Conservation (phyloP, 495 filamentous ascomycete genomes). For the Friedmanniomyces endolithicus region DNA sequence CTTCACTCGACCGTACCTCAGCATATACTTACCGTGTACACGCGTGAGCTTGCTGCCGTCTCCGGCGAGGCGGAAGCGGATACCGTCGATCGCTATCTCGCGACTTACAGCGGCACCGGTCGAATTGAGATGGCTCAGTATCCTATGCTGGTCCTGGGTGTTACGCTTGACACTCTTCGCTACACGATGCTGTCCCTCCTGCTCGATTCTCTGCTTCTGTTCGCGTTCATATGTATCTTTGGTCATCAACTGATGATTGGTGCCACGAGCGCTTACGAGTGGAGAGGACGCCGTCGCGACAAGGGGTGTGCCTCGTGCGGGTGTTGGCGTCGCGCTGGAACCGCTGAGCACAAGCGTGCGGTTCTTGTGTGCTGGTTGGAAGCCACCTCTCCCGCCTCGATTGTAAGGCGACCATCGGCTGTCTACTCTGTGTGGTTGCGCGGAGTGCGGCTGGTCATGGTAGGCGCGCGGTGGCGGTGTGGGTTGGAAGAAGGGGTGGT, state of each 20-base stretch:
- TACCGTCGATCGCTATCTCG: constrained; percentile 61
- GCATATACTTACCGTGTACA: constrained; percentile 48
- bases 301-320: neutral
- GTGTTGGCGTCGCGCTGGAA: constrained; percentile 9
- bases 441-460: neutral
- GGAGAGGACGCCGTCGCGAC: constrained; percentile 20
- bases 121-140: constrained; percentile 33
- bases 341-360: constrained; percentile 64
- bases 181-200: constrained; percentile 49
- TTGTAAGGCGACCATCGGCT: constrained; percentile 19
- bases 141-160: constrained; percentile 18
- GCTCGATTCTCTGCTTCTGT: constrained; percentile 48
- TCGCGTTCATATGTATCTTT: constrained; percentile 58
- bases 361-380: constrained; percentile 43
- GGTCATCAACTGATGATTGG: constrained; percentile 85
- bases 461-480: neutral
- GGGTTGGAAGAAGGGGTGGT: constrained; percentile 3
- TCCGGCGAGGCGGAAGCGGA: constrained; percentile 60
- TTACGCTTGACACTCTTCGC: constrained; percentile 24
- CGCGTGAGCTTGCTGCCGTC: constrained; percentile 78
- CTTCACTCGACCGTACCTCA: neutral
- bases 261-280: constrained; percentile 71
- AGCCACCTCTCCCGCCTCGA: constrained; percentile 8
- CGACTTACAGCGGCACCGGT: constrained; percentile 34
- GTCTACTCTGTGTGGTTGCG: neutral